Base-by-base conservation (phyloP, 2,329 filamentous ascomycete genomes). In the Xylariaceae sp. region DNA sequence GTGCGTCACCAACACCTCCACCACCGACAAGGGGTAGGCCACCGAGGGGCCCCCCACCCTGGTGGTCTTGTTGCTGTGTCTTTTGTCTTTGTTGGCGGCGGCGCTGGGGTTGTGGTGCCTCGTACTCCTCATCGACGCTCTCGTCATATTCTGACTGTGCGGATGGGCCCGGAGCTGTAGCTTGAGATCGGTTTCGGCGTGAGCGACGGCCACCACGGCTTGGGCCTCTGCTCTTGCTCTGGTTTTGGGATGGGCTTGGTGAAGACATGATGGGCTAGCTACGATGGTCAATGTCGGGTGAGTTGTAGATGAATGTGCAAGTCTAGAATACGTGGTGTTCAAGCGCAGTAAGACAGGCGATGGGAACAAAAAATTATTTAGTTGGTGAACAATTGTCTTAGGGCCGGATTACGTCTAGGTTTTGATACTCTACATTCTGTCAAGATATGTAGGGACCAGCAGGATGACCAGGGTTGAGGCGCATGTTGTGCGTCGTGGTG, bases 111-210 rank as follows among this genome's bases (percentile, higher is more conserved):
- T 48, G 60, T 3, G 63, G 60, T 13, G 62, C 59, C 22, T 63
- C 60, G 34, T 64, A 64, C 11, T 55, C 55, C 13, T 66, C 64
- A 10, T 63, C 64, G 4, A 44, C 55, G 48, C 60, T 63, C 31
- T 64, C 56, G 6, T 58, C 60, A 14, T 60, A 59, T 14, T 59
- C 58, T 31, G 64, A 59, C 34, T 59, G 57, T 1, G 55, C 22
- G 5, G 49, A 50, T 17, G 65, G 63, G 50, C 65, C 60, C 6
- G 61, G 31, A 3, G 58, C 58, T 2, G 60, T 58, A 22, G 59
- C 47, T 38, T 65, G 55, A 31, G 59, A 63, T 38, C 61, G 57
- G 45, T 62, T 63, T 47, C 60, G 62, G 44, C 62, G 62, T 16
- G 57, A 59, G 42, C 63, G 62, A 46, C 65, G 65, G 45, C 60